phyloP scores from a whole-genome alignment of 805 yeast genomes.

The Yamadazyma ubonensis region DNA sequence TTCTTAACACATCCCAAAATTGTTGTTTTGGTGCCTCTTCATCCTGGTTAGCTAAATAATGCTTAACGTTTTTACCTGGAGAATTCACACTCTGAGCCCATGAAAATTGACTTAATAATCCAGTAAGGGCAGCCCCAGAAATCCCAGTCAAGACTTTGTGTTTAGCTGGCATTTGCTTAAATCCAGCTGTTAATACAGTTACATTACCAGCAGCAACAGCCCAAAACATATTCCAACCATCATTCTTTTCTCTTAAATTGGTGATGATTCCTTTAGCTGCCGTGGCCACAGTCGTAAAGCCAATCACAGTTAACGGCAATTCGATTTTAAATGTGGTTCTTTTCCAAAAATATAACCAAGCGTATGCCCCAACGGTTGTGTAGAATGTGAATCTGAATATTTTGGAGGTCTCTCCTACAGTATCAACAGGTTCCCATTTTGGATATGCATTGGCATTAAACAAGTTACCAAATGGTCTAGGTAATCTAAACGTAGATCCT shows the following conservation, averaged over 20 bases:
- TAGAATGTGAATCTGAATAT: constrained; percentile 47
- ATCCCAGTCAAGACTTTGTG: constrained; percentile 42
- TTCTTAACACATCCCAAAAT: constrained; percentile 77
- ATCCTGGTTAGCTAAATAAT: constrained; percentile 39
- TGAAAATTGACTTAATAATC: constrained; percentile 36
- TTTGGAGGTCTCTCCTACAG: constrained; percentile 48
- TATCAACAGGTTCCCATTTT: constrained; percentile 54
- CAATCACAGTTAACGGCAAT: constrained; percentile 39
- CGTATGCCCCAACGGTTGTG: constrained; percentile 50
- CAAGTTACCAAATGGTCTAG: constrained; percentile 42
- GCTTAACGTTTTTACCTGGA: constrained; percentile 37
- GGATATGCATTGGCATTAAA: constrained; percentile 43
- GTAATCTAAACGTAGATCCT: constrained; percentile 41
- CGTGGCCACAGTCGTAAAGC: constrained; percentile 51
- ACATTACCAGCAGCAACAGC: constrained; percentile 54
- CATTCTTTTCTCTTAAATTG: constrained; percentile 62
- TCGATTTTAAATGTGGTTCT: constrained; percentile 43
- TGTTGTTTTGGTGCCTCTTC: constrained; percentile 40
- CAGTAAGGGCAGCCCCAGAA: constrained; percentile 38
- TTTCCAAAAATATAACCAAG: constrained; percentile 44
- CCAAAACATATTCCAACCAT: constrained; percentile 65
- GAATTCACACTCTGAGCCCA: constrained; percentile 43
- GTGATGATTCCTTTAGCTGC: constrained; percentile 49
- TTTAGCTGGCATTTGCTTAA: constrained; percentile 40
- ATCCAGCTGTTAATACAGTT: constrained; percentile 44